Percentiles rank a stretch among this genome's conserved stretches.
Evolutionary conservation across 169 alveolate genomes (phyloP).

Genomic region (Plasmodium gonderi): DNA sequence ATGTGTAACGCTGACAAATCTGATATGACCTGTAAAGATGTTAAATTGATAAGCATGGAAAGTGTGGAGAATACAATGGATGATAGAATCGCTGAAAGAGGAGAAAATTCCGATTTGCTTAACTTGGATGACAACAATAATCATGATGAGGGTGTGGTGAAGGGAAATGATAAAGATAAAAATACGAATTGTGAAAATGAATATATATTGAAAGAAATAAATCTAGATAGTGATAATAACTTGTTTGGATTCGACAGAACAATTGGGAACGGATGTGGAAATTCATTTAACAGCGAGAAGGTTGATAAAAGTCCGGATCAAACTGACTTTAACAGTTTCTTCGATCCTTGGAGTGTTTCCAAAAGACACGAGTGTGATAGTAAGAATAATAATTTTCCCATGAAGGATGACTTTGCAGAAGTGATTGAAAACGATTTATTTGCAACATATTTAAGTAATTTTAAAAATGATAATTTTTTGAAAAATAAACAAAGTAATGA

Average conservation of each 20-base stretch:
- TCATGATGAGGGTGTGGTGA: not conserved
- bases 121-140: not conserved
- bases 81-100: not conserved
- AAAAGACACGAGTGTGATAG: not conserved
- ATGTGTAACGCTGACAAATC: not conserved
- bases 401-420: not conserved
- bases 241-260: not conserved
- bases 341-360: slow-evolving; percentile 50
- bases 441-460: not conserved
- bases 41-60: not conserved
- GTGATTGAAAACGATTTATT: not conserved
- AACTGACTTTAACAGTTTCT: slow-evolving; percentile 2
- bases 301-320: not conserved
- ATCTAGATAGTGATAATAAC: not conserved
- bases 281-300: not conserved
- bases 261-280: not conserved
- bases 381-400: too few species aligned
- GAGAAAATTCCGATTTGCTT: not conserved
- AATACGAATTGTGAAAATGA: not conserved
- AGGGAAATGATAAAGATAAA: not conserved
- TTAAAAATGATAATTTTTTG: not conserved
- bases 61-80: not conserved
- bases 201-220: not conserved
- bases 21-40: not conserved
- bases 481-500: not conserved